A percentile compares a stretch with the other conserved stretches of the same genome.
Evolutionary conservation across 1,284 basidiomycete species (phyloP).

Genomic region (Puccinia horiana): DNA sequence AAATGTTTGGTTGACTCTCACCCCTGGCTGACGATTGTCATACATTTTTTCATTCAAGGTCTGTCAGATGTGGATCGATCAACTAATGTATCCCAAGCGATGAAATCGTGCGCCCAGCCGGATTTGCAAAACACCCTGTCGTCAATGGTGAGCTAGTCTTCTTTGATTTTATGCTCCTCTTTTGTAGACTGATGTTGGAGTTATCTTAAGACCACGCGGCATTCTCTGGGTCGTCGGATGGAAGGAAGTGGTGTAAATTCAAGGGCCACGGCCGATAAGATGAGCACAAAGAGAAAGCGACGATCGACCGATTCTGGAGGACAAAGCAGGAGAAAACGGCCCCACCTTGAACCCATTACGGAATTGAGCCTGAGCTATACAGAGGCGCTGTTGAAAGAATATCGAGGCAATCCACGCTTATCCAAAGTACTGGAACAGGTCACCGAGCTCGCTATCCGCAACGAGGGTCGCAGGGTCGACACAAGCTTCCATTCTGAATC

Average conservation of each 20-base stretch:
- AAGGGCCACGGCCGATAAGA: not conserved
- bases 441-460: not conserved
- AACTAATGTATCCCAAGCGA: not conserved
- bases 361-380: not conserved
- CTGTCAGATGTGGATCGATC: not conserved
- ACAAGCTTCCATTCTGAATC: not conserved
- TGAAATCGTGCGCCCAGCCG: not conserved
- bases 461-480: not conserved
- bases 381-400: slow-evolving; percentile 1
- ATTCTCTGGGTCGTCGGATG: not conserved
- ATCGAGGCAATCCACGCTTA: slow-evolving; percentile 3
- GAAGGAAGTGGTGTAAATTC: not conserved
- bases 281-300: not conserved
- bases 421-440: slow-evolving; percentile 8
- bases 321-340: not conserved
- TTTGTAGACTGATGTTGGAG: not conserved
- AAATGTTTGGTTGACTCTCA: not conserved
- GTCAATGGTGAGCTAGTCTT: not conserved
- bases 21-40: not conserved
- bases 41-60: not conserved
- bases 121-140: not conserved
- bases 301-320: not conserved
- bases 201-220: not conserved
- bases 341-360: not conserved
- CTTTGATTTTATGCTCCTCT: not conserved